These are phyloP conservation scores for Candida taoyuanica DNA, from an alignment of 805 yeast genomes.

Conservation along the genomic window DNA sequence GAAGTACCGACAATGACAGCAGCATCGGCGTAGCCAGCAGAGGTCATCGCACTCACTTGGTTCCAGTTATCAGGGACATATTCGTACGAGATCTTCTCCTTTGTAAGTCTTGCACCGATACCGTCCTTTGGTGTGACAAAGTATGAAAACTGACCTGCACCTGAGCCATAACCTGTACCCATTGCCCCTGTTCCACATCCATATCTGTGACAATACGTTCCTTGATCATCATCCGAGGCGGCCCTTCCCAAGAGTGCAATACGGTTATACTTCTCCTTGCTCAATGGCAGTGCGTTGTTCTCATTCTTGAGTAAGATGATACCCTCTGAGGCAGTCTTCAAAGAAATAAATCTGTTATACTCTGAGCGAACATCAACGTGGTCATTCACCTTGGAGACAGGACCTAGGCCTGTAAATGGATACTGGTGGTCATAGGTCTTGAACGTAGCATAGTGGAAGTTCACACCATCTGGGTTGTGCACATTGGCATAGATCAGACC, in stretches of 20 bases:
- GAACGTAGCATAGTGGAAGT: conserved; percentile 30
- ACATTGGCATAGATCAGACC: conserved; percentile 40
- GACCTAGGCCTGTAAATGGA: conserved; percentile 31
- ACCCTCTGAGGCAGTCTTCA: conserved; percentile 42
- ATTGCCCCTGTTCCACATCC: conserved; percentile 49
- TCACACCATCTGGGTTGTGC: conserved; percentile 38
- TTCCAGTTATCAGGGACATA: conserved; percentile 40
- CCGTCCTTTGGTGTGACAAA: conserved; percentile 52
- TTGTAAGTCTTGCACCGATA: conserved; percentile 38
- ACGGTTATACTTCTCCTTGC: conserved; percentile 36
- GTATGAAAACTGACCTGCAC: conserved; percentile 47
- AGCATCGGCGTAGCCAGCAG: conserved; percentile 44
- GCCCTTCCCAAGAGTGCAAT: conserved; percentile 55
- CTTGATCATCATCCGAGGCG: conserved; percentile 44
- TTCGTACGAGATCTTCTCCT: conserved; percentile 38
- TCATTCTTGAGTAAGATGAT: conserved; percentile 54
- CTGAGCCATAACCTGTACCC: conserved; percentile 59
- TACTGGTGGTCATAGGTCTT: conserved; percentile 37
- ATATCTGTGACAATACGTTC: conserved; percentile 58
- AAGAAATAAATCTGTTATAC: conserved; percentile 34
- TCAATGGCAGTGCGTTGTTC: conserved; percentile 40
- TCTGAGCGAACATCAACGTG: conserved; percentile 44
- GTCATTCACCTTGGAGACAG: conserved; percentile 38
- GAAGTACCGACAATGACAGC: conserved; percentile 48
- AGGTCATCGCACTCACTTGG: conserved; percentile 32